These are phyloP conservation scores for Coleophoma crateriformis DNA, from an alignment of 2,329 filamentous ascomycete species.

Conservation along the genomic window DNA sequence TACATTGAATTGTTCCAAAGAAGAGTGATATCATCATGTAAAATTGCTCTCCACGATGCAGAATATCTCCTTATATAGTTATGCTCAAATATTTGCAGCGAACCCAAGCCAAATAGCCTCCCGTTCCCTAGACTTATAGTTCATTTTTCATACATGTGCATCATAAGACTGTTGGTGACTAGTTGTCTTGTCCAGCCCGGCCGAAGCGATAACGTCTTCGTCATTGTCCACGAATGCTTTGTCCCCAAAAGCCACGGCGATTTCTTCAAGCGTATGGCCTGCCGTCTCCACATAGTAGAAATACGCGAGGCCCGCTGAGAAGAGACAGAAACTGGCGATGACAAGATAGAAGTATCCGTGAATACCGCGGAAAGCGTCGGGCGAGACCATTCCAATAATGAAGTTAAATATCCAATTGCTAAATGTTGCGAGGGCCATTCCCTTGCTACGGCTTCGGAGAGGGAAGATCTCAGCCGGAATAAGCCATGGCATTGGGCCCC, in stretches of 20 bases:
- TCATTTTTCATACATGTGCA: no score
- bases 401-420: slow-evolving; percentile 26
- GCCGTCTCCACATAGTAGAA: slow-evolving; percentile 38
- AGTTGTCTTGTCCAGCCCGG: neutral
- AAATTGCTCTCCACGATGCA: no score
- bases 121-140: no score
- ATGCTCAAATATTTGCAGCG: no score
- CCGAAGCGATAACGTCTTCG: slow-evolving; percentile 1
- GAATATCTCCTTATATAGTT: no score
- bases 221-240: slow-evolving; percentile 27
- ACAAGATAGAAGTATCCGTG: slow-evolving; percentile 36
- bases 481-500: slow-evolving; percentile 35
- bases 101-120: no score
- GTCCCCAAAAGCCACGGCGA: slow-evolving; percentile 35
- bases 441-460: slow-evolving; percentile 32
- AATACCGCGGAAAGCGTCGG: slow-evolving; percentile 34
- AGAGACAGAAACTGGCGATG: slow-evolving; percentile 35
- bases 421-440: slow-evolving; percentile 32
- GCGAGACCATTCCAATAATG: slow-evolving; percentile 34
- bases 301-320: slow-evolving; percentile 27
- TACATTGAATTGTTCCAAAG: no score
- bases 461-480: slow-evolving; percentile 29
- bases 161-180: no score
- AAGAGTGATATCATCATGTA: no score
- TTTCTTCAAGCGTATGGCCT: slow-evolving; percentile 29